Evolutionary conservation across 345 rosid species (phyloP).

Genomic region (Lepidium aucheri): DNA sequence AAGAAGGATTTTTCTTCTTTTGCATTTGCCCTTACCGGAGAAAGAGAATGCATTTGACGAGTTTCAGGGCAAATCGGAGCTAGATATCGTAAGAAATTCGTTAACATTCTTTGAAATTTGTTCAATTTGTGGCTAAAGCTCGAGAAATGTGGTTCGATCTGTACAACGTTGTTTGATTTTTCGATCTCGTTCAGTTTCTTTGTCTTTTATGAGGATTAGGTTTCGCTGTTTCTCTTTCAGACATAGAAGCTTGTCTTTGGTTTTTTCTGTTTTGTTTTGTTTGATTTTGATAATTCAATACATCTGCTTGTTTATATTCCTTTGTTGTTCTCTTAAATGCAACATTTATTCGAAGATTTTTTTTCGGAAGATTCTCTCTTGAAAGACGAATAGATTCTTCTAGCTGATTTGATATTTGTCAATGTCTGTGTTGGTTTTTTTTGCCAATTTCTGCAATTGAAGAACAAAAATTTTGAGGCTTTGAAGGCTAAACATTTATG

Average conservation of each 20-base stretch:
- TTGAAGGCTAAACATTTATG: background rate
- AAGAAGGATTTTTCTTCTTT: background rate
- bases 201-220: background rate
- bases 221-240: background rate
- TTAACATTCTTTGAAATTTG: background rate
- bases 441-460: background rate
- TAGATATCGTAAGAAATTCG: constrained; percentile 15
- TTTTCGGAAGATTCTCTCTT: no score
- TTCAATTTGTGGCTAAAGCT: background rate
- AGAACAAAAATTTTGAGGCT: background rate
- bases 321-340: constrained; percentile 7
- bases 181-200: constrained; percentile 1
- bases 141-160: constrained; percentile 14
- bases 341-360: background rate
- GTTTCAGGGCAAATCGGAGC: constrained; percentile 3
- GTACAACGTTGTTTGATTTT: background rate
- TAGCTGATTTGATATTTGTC: background rate
- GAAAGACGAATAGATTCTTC: background rate
- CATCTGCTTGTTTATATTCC: background rate
- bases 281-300: background rate
- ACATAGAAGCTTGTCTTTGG: background rate
- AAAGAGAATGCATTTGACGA: constrained; percentile 19
- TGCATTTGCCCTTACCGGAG: constrained; percentile 1
- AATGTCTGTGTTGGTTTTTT: background rate
- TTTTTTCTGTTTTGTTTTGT: background rate